Percentiles rank a stretch among this genome's conserved stretches.
These are phyloP conservation scores for Fraxinus sp. DNA, from an alignment of 305 asterid genomes.

Conservation along the genomic window DNA sequence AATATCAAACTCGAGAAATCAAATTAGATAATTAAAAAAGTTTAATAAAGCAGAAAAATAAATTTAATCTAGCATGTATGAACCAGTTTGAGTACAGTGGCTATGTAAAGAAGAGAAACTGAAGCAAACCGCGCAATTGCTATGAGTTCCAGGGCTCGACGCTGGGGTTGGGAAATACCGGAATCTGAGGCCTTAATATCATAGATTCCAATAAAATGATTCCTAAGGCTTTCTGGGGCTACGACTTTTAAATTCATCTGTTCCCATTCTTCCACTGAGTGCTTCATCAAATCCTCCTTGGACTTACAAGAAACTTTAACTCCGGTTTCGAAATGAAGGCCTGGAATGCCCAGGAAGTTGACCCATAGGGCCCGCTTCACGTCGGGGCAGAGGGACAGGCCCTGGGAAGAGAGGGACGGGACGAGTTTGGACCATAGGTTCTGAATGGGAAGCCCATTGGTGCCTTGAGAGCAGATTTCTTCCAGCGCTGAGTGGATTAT, in stretches of 20 bases:
- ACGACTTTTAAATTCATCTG: slow-evolving; percentile 50
- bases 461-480: slow-evolving; percentile 71
- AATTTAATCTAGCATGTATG: not conserved
- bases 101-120: not conserved
- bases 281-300: slow-evolving; percentile 32
- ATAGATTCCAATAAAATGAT: slow-evolving; percentile 69
- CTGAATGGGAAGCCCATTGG: slow-evolving; percentile 54
- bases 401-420: slow-evolving; percentile 39
- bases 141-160: slow-evolving; percentile 63
- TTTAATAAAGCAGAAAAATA: not conserved
- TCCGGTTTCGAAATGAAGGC: slow-evolving; percentile 46
- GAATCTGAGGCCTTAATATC: slow-evolving; percentile 60
- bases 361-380: slow-evolving; percentile 77
- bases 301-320: slow-evolving; percentile 30
- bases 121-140: slow-evolving; percentile 70
- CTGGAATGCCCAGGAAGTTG: slow-evolving; percentile 63
- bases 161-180: slow-evolving; percentile 43
- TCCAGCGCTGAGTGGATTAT: slow-evolving; percentile 67
- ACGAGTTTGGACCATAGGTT: slow-evolving; percentile 66
- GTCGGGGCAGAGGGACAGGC: slow-evolving; percentile 55
- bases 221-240: slow-evolving; percentile 68
- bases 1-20: no score
- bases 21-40: not conserved
- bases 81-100: not conserved
- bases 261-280: slow-evolving; percentile 59